These are phyloP conservation scores for Oidium heveae DNA, from an alignment of 2,329 filamentous ascomycete species.

Conservation along the genomic window DNA sequence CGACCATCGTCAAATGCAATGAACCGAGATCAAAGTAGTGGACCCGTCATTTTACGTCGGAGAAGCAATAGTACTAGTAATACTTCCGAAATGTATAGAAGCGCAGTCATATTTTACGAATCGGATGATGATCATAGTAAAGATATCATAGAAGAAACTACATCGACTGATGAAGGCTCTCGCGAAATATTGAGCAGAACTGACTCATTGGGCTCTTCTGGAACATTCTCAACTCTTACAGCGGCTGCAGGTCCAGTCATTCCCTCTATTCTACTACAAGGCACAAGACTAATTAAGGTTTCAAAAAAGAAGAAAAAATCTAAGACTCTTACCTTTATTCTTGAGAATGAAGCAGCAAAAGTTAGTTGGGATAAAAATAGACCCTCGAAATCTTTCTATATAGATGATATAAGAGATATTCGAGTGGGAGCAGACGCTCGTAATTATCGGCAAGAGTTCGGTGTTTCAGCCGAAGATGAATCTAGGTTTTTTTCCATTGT, in stretches of 20 bases:
- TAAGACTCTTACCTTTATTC: conserved; percentile 43
- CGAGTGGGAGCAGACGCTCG: conserved; percentile 60
- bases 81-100: conserved; percentile 23
- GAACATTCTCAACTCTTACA: conserved; percentile 15
- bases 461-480: conserved; percentile 40
- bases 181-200: conserved; percentile 24
- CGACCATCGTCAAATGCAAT: conserved; percentile 54
- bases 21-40: conserved; percentile 67
- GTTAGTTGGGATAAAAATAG: conserved; percentile 67
- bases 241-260: conserved; percentile 41
- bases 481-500: conserved; percentile 72
- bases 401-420: conserved; percentile 87
- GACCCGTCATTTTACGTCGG: conserved; percentile 65
- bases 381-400: conserved; percentile 64
- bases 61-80: conserved; percentile 76
- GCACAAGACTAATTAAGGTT: conserved; percentile 56
- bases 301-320: conserved; percentile 57
- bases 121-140: conserved; percentile 33
- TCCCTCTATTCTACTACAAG: conserved; percentile 50
- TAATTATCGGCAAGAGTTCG: conserved; percentile 71
- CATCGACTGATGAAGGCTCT: conserved; percentile 16
- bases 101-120: conserved; percentile 19
- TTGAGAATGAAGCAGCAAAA: conserved; percentile 65
- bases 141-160: conserved; percentile 22
- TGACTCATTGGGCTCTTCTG: conserved; percentile 21